These are phyloP conservation scores for Tephrocybe rancida DNA, from an alignment of 768 basidiomycete genomes.

Conservation along the genomic window DNA sequence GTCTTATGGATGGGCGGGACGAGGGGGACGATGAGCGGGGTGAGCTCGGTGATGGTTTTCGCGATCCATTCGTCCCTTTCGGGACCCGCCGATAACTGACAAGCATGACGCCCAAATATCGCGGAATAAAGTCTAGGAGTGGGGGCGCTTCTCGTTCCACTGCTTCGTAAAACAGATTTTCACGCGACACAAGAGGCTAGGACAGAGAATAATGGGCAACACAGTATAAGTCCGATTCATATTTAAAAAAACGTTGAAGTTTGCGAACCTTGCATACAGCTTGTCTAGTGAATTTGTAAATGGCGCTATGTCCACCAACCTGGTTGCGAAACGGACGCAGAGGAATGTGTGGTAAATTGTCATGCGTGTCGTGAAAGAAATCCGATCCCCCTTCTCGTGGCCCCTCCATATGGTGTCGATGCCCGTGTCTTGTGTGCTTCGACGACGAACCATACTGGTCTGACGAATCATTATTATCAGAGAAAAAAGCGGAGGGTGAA, in stretches of 20 bases:
- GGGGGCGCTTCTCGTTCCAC: slow-evolving; percentile 94
- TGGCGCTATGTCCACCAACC: slow-evolving; percentile 95
- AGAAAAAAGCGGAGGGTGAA: slow-evolving; percentile 28
- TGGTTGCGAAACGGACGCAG: slow-evolving; percentile 96
- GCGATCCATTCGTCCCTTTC: slow-evolving; percentile 33
- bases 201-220: slow-evolving; percentile 18
- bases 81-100: slow-evolving; percentile 90
- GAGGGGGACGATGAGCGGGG: slow-evolving; percentile 23
- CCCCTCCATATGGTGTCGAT: slow-evolving; percentile 1
- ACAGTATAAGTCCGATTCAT: slow-evolving; percentile 23
- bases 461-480: slow-evolving; percentile 15
- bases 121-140: slow-evolving; percentile 92
- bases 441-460: slow-evolving; percentile 3
- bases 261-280: slow-evolving; percentile 95
- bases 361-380: slow-evolving; percentile 41
- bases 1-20: slow-evolving; percentile 23
- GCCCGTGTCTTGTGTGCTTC: slow-evolving; percentile 3
- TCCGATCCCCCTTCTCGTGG: slow-evolving; percentile 30
- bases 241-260: slow-evolving; percentile 12
- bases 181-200: slow-evolving; percentile 93
- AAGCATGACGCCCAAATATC: slow-evolving; percentile 98
- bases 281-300: slow-evolving; percentile 96
- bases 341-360: slow-evolving; percentile 83
- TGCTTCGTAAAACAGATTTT: slow-evolving; percentile 97
- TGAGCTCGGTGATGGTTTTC: slow-evolving; percentile 20